Percentiles rank a stretch among this genome's conserved stretches.
These are phyloP conservation scores for Euphorbia schlechtendalii DNA, from an alignment of 441 rosid species.

Conservation along the genomic window DNA sequence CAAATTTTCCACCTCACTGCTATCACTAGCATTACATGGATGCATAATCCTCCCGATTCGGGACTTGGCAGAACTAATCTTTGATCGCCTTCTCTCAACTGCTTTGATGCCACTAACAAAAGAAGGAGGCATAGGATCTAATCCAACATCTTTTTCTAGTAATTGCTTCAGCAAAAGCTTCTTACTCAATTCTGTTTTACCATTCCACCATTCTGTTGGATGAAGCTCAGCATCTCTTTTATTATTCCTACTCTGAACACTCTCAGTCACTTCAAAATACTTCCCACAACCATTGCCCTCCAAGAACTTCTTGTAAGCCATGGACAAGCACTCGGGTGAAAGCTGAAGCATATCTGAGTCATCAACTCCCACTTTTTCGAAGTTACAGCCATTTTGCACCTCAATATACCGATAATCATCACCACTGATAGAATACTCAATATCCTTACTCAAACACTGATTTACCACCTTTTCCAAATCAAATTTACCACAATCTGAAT, in stretches of 20 bases:
- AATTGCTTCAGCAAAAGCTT: constrained; percentile 56
- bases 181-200: constrained; percentile 64
- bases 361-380: constrained; percentile 10
- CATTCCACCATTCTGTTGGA: constrained; percentile 71
- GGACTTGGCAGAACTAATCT: constrained; percentile 61
- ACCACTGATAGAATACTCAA: constrained; percentile 24
- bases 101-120: constrained; percentile 44
- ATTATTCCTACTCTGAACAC: constrained; percentile 14
- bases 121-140: constrained; percentile 62
- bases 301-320: constrained; percentile 38
- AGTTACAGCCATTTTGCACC: constrained; percentile 19
- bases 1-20: constrained; percentile 13
- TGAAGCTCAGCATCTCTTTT: constrained; percentile 24
- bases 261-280: constrained; percentile 16
- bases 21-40: constrained; percentile 27
- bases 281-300: constrained; percentile 21
- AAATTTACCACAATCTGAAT: constrained; percentile 19
- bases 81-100: constrained; percentile 45
- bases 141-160: constrained; percentile 72
- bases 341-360: constrained; percentile 29
- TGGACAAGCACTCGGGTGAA: constrained; percentile 44
- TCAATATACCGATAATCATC: constrained; percentile 33
- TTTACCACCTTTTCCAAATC: constrained; percentile 43
- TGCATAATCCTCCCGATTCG: constrained; percentile 46
- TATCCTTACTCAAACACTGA: constrained; percentile 48